Evolutionary conservation across 2,329 filamentous ascomycete genomes (phyloP).

Genomic region (Pseudocercospora fijiensis): DNA sequence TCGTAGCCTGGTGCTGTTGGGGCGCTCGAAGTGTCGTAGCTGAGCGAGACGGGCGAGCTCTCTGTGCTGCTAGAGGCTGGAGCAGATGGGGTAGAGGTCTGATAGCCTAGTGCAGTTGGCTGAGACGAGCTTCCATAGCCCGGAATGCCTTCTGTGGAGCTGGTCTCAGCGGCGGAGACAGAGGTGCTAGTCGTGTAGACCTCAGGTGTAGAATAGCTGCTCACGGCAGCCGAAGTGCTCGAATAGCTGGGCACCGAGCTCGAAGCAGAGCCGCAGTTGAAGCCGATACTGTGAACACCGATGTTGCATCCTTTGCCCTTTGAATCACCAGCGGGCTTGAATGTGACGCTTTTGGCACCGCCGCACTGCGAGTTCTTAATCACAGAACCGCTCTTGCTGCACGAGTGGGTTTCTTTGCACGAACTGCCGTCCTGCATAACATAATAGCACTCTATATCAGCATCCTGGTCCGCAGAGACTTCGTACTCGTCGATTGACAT

Average conservation of each 20-base stretch:
- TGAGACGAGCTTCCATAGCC: neutral
- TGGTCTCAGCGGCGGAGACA: conserved; percentile 20
- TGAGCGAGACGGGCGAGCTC: conserved; percentile 21
- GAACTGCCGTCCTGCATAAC: conserved; percentile 76
- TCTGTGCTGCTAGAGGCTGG: conserved; percentile 22
- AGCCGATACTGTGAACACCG: conserved; percentile 70
- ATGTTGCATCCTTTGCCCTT: conserved; percentile 58
- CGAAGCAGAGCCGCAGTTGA: conserved; percentile 62
- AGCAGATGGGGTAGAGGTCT: neutral
- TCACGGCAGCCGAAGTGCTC: conserved; percentile 26
- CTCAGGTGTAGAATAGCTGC: conserved; percentile 20
- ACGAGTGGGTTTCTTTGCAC: conserved; percentile 75
- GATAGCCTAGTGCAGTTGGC: conserved; percentile 2
- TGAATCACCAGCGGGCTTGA: conserved; percentile 50
- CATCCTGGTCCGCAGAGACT: conserved; percentile 71
- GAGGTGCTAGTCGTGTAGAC: conserved; percentile 27
- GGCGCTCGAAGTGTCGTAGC: conserved; percentile 9
- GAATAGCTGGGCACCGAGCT: conserved; percentile 34
- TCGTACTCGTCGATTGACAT: conserved; percentile 78
- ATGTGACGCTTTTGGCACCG: conserved; percentile 78
- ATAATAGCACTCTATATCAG: conserved; percentile 76
- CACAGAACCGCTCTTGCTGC: conserved; percentile 65
- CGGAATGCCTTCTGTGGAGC: conserved; percentile 8
- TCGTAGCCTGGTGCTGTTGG: conserved; percentile 11
- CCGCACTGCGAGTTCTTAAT: conserved; percentile 87